Evolutionary conservation across 192 early-diverging fungal species (phyloP).

Genomic region (Coemansia erecta): DNA sequence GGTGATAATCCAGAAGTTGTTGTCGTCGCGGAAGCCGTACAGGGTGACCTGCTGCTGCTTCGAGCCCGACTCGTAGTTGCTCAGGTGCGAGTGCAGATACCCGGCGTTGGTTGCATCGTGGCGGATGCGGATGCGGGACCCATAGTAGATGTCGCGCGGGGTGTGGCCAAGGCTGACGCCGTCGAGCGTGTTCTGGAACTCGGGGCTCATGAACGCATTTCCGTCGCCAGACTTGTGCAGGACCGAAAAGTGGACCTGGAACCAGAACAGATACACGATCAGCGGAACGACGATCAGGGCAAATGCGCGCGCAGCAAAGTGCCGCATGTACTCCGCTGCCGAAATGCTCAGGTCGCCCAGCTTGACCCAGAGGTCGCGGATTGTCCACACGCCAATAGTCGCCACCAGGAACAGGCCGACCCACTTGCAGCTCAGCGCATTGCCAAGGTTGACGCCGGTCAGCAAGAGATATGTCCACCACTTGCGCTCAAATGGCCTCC

Average conservation of each 20-base stretch:
- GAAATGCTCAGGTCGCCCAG: slow-evolving; percentile 69
- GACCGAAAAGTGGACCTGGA: slow-evolving; percentile 86
- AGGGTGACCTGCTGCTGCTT: slow-evolving; percentile 81
- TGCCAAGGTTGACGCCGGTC: slow-evolving; percentile 80
- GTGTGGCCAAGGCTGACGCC: slow-evolving; percentile 58
- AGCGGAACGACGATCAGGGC: slow-evolving; percentile 83
- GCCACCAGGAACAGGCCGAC: slow-evolving; percentile 91
- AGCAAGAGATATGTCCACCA: slow-evolving; percentile 89
- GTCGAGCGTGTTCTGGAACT: slow-evolving; percentile 79
- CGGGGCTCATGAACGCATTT: slow-evolving; percentile 86
- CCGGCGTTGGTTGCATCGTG: slow-evolving; percentile 53
- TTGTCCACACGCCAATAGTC: slow-evolving; percentile 76
- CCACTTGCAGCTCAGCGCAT: slow-evolving; percentile 82
- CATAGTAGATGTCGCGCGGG: slow-evolving; percentile 53
- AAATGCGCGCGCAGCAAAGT: slow-evolving; percentile 80
- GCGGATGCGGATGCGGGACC: slow-evolving; percentile 45
- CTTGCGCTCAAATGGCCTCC: slow-evolving; percentile 19
- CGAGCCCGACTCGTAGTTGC: slow-evolving; percentile 62
- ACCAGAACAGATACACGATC: slow-evolving; percentile 76
- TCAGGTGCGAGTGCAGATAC: slow-evolving; percentile 61
- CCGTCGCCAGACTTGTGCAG: slow-evolving; percentile 81
- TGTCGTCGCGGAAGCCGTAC: slow-evolving; percentile 78
- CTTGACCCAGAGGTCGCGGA: slow-evolving; percentile 84
- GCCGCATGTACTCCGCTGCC: slow-evolving; percentile 52
- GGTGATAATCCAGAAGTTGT: slow-evolving; percentile 75